Base-by-base conservation (phyloP, 2,329 filamentous ascomycete genomes). In the Karstenula rhodostoma region DNA sequence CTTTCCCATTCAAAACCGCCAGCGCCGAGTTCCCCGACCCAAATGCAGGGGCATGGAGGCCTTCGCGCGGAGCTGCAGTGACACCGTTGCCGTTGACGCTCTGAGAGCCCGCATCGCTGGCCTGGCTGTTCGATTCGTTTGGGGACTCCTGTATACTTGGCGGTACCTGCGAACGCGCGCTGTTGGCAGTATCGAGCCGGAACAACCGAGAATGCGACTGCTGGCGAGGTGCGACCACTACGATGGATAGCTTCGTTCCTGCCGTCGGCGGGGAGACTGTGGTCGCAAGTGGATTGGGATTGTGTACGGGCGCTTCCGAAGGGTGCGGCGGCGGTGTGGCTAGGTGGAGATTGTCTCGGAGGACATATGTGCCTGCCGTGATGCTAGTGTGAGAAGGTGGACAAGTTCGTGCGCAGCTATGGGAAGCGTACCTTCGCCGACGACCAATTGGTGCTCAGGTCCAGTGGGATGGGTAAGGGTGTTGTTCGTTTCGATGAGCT, bases 251-350 rank as follows among this genome's bases (percentile, higher is more conserved):
- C 75, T 91, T 95, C 37, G 94, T 94, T 57, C 95, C 95, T 5
- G 88, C 85, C 1, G 90, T 93, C 3, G 92, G 93, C n/a, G 94
- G 92, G 56, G 90, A 88, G 5, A 93, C 90, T 19, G 86, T 90
- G 6, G 94, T 97, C 42, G 93, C 90, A 44, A 99, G 87, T 27
- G 95, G 95, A 73, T 98, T 99, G 47, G 92, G 90, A 73, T 96
- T 97, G 59, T 91, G 81, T 43, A 94, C 81, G 23, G 93, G 94
- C 13, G 92, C 89, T 82, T 99, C 95, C 62, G 94, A 97, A 23
- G 95, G 95, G 79, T 99, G 95, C 15, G 94, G 94, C 64, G 94
- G 94, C 58, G 95, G 95, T 35, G 94, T 97, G 47, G 95, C 94
- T 59, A 99, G 89, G 68, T 93, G 90, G 29, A 99, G 83, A 76